Conservation (phyloP, 2,329 filamentous ascomycete genomes). For the Fusarium nygamai region DNA sequence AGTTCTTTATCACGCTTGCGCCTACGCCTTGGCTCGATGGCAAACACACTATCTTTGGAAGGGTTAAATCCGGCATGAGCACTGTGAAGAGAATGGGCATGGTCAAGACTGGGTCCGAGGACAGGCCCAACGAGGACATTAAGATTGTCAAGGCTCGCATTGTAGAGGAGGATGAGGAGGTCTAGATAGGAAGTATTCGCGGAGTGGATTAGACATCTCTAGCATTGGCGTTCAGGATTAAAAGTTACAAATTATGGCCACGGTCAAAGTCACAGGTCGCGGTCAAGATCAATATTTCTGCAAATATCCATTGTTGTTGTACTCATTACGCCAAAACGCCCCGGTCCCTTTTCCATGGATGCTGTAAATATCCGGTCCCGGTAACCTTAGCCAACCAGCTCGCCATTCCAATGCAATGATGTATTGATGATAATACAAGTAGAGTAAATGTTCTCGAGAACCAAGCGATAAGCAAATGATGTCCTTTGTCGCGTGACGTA, state of each 20-base stretch:
- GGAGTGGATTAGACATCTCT: neutral
- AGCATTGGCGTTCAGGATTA: constrained; percentile 37
- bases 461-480: constrained; percentile 22
- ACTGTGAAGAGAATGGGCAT: constrained; percentile 89
- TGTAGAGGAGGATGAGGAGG: constrained; percentile 64
- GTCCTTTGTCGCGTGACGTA: constrained; percentile 23
- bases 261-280: constrained; percentile 1
- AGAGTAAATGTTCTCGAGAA: constrained; percentile 25
- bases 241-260: neutral
- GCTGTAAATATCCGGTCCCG: constrained; percentile 42
- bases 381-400: constrained; percentile 40
- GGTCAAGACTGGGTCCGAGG: constrained; percentile 83
- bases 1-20: constrained; percentile 96
- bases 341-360: constrained; percentile 44
- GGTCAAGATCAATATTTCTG: constrained; percentile 10
- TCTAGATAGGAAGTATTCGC: constrained; percentile 17
- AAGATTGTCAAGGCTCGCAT: constrained; percentile 80
- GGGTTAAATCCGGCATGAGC: constrained; percentile 84
- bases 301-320: constrained; percentile 41
- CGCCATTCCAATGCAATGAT: constrained; percentile 43
- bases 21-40: constrained; percentile 97
- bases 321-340: constrained; percentile 41
- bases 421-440: constrained; percentile 41
- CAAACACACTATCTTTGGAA: constrained; percentile 96
- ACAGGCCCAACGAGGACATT: constrained; percentile 83